A percentile compares a stretch with the other conserved stretches of the same genome.
Conservation (phyloP, 345 rosid genomes). For the Noccaea caerulescens region DNA sequence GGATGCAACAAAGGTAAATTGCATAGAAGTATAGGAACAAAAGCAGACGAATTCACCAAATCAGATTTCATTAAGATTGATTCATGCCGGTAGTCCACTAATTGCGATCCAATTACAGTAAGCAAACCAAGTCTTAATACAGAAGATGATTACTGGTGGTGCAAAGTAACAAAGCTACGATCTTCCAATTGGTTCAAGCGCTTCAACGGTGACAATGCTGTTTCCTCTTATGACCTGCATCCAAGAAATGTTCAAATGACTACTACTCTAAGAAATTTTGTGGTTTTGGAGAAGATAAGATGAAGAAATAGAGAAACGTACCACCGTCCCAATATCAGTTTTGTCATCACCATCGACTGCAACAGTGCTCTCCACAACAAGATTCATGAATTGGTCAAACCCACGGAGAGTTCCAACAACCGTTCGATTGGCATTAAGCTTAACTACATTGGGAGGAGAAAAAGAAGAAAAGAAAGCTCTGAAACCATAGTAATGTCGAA, state of each 20-base stretch:
- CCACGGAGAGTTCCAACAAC: conserved; percentile 83
- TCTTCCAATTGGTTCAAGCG: conserved; percentile 75
- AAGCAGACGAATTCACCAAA: conserved; percentile 7
- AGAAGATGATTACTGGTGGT: conserved; percentile 10
- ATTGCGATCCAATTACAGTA: conserved; percentile 10
- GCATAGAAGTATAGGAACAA: not conserved
- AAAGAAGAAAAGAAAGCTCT: too few species aligned
- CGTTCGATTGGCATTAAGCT: conserved; percentile 78
- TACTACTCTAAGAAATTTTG: not conserved
- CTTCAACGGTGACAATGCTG: conserved; percentile 83
- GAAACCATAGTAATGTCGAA: not conserved
- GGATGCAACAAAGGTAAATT: too few species aligned
- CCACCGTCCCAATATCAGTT: conserved; percentile 82
- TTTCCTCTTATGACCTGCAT: conserved; percentile 80
- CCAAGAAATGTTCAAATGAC: not conserved
- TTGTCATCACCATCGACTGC: conserved; percentile 64
- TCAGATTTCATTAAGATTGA: conserved; percentile 11
- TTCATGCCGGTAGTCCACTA: not conserved
- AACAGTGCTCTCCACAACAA: conserved; percentile 74
- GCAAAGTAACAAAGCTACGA: conserved; percentile 30
- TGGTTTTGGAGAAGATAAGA: not conserved
- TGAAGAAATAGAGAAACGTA: conserved; percentile 39
- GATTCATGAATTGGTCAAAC: conserved; percentile 81
- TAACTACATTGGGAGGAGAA: conserved; percentile 46
- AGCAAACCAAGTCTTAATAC: conserved; percentile 15